Conservation (phyloP, 805 yeast species). For the baker's yeast (Saccharomyces cerevisiae) region DNA sequence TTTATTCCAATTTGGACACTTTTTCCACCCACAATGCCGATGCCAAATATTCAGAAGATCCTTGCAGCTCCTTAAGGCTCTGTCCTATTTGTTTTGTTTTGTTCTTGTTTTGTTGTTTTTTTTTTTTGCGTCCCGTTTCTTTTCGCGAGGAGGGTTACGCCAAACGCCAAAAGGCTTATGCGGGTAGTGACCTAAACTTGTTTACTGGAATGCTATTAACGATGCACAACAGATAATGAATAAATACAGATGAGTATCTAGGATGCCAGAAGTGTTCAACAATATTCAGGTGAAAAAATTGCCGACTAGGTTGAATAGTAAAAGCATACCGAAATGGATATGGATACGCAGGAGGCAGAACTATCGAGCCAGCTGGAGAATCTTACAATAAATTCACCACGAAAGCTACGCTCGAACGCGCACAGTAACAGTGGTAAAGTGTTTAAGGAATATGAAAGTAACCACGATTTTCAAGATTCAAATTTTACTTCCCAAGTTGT, state of each 20-base stretch:
- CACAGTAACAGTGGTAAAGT: background rate
- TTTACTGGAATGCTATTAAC: background rate
- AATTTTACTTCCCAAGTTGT: background rate
- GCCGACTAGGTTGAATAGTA: background rate
- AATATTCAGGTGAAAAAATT: background rate
- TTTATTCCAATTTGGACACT: background rate
- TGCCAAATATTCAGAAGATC: background rate
- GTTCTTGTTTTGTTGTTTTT: background rate
- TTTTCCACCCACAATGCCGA: background rate
- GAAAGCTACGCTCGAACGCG: background rate
- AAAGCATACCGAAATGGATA: background rate
- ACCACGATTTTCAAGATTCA: background rate
- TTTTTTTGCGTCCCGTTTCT: background rate
- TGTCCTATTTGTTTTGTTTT: background rate
- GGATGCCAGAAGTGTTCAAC: background rate
- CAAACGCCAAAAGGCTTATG: background rate
- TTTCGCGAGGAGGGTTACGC: background rate
- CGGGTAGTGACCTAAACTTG: background rate
- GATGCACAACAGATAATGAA: background rate
- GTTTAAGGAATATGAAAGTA: background rate
- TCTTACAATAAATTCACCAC: background rate
- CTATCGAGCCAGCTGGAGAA: background rate
- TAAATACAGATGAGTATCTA: background rate
- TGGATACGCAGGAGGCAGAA: background rate
- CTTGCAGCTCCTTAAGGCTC: background rate